Conservation (phyloP, 306 rosid genomes). For the Lotus japonicus region DNA sequence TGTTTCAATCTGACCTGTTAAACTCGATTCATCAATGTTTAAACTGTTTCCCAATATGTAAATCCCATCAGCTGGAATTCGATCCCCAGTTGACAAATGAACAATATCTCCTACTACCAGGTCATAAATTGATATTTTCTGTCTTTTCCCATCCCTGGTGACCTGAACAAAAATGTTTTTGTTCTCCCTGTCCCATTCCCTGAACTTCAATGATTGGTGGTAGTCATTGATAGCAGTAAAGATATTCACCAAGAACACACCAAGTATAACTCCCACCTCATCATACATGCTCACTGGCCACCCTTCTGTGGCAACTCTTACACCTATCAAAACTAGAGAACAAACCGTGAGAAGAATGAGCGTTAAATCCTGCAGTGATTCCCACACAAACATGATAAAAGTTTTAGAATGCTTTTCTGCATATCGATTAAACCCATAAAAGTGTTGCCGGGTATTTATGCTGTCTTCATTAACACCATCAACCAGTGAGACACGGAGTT, state of each 20-base stretch:
- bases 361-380: slow-evolving; percentile 78
- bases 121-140: slow-evolving; percentile 59
- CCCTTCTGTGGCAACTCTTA: slow-evolving; percentile 83
- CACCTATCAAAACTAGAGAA: slow-evolving; percentile 62
- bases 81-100: slow-evolving; percentile 74
- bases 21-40: slow-evolving; percentile 72
- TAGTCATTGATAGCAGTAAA: slow-evolving; percentile 83
- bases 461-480: slow-evolving; percentile 46
- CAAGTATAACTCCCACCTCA: slow-evolving; percentile 70
- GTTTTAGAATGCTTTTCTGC: slow-evolving; percentile 59
- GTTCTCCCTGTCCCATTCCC: slow-evolving; percentile 67
- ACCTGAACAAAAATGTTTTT: slow-evolving; percentile 71
- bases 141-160: slow-evolving; percentile 61
- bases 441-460: slow-evolving; percentile 43
- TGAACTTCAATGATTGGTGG: slow-evolving; percentile 76
- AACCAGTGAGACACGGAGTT: slow-evolving; percentile 27
- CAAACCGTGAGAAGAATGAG: slow-evolving; percentile 71
- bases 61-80: slow-evolving; percentile 90
- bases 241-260: slow-evolving; percentile 61
- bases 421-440: slow-evolving; percentile 65
- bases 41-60: slow-evolving; percentile 57
- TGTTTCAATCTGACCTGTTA: slow-evolving; percentile 89
- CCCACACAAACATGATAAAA: slow-evolving; percentile 70
- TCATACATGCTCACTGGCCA: slow-evolving; percentile 77
- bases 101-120: slow-evolving; percentile 79